Evolutionary conservation across 108 stramenopile species (phyloP), one percentile per base, ranked within the genome.

Genomic region (Craspedostauros australis): DNA sequence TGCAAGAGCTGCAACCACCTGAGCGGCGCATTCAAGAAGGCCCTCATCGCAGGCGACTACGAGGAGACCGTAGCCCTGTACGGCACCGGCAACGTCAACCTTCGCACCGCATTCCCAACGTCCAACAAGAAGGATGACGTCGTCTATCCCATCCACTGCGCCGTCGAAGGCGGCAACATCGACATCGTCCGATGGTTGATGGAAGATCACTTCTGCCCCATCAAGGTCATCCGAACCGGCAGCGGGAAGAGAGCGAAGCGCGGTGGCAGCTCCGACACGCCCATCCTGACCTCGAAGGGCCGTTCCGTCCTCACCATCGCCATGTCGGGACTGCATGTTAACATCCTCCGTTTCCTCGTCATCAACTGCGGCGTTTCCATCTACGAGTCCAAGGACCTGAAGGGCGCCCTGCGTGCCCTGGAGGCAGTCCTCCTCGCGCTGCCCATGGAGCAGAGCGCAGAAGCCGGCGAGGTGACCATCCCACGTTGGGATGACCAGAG

Each of bases 61-160:
- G 83, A 77, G 50, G 65, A 72, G 25, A 79, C 75, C 1, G 26
- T 92, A 4, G 82, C 82, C 18, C 24, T 85, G 12, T 92, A 86
- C 60, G 71, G 68, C 27, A 85, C 79, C 25, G 86, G 90, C 3
- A 92, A 92, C 54, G 54, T 92, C 41, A 92, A 92, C 54, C 65
- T 88, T 20, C 70, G 86, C 4, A 65, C 56, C 36, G 81, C 85
- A 2, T 86, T 91, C 49, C 82, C 54, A 32, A 63, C 63, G 33
- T 54, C 51, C 4, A 60, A 55, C 22, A 73, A 68, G 50, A 76
- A 68, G 49, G 76, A 60, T 32, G 70, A 77, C 49, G 47, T 62
- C 34, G 70, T 81, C 61, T 70, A 80, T 30, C 90, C 90, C 4
- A 80, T 92, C 33, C 86, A 88, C 43, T 81, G 77, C 56, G 90